Evolutionary conservation across 2,329 filamentous ascomycete species (phyloP).

Genomic region (Cercospora beticola): DNA sequence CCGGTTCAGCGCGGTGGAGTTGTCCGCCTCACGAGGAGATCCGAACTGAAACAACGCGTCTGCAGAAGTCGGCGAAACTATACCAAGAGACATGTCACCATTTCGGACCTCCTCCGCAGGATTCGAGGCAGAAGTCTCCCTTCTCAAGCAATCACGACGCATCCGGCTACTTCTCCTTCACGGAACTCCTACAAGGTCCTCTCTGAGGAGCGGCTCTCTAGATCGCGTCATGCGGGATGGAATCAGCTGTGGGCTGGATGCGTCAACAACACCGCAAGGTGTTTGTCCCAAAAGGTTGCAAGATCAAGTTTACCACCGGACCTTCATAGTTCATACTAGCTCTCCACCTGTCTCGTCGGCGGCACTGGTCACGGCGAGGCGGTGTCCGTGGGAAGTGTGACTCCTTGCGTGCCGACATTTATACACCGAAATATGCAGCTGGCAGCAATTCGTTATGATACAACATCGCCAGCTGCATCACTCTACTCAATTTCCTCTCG

Average conservation of each 20-base stretch:
- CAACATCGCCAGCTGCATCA: neutral
- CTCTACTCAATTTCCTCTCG: neutral
- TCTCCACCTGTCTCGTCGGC: slow-evolving; percentile 18
- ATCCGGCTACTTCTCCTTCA: slow-evolving; percentile 32
- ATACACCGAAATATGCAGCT: neutral
- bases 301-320: slow-evolving; percentile 32
- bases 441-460: neutral
- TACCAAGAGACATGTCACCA: no score
- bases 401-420: slow-evolving; percentile 36
- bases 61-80: neutral
- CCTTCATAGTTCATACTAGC: slow-evolving; percentile 38
- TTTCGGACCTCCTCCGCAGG: neutral
- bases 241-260: slow-evolving; percentile 33
- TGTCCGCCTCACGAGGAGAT: neutral
- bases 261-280: slow-evolving; percentile 20
- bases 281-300: slow-evolving; percentile 24
- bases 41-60: neutral
- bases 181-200: slow-evolving; percentile 33
- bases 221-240: slow-evolving; percentile 34
- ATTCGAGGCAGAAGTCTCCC: neutral
- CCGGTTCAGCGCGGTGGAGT: neutral
- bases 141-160: slow-evolving; percentile 27
- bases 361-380: slow-evolving; percentile 11
- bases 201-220: slow-evolving; percentile 32
- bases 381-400: slow-evolving; percentile 32